A percentile compares a stretch with the other conserved stretches of the same genome.
These are phyloP conservation scores for Pseudoneurospora amorphoporcata DNA, from an alignment of 495 filamentous ascomycete species.

Conservation along the genomic window DNA sequence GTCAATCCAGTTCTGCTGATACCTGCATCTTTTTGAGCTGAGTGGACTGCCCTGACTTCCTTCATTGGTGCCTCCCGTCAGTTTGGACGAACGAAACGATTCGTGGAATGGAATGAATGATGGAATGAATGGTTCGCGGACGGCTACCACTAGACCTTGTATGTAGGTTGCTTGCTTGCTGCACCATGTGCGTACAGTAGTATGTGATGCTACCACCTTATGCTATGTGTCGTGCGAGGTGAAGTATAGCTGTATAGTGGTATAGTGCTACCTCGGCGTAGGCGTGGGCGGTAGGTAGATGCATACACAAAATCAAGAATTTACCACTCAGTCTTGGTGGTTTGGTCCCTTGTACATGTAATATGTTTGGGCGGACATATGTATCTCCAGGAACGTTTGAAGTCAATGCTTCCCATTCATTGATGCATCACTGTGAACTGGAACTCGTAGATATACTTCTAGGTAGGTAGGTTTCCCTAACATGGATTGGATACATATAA, in stretches of 20 bases:
- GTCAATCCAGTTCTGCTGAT: neutral
- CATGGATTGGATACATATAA: no score
- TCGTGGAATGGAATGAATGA: neutral
- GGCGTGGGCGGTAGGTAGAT: neutral
- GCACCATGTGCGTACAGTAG: neutral
- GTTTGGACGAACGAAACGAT: neutral
- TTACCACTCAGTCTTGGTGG: neutral
- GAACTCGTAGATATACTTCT: neutral
- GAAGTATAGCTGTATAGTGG: neutral
- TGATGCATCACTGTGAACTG: neutral
- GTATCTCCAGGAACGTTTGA: neutral
- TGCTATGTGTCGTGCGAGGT: neutral
- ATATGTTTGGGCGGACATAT: neutral
- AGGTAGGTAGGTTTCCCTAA: neutral
- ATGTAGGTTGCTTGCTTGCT: neutral
- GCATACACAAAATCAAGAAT: no score
- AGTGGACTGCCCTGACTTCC: neutral
- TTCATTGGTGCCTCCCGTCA: neutral
- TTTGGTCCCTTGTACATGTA: neutral
- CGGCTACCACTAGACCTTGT: neutral
- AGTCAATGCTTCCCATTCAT: neutral
- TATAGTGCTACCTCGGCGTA: neutral
- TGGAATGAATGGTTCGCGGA: neutral
- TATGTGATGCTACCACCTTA: neutral
- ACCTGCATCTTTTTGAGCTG: neutral